Base-by-base conservation (phyloP, 768 basidiomycete genomes). In the Mycena albidolilacea region DNA sequence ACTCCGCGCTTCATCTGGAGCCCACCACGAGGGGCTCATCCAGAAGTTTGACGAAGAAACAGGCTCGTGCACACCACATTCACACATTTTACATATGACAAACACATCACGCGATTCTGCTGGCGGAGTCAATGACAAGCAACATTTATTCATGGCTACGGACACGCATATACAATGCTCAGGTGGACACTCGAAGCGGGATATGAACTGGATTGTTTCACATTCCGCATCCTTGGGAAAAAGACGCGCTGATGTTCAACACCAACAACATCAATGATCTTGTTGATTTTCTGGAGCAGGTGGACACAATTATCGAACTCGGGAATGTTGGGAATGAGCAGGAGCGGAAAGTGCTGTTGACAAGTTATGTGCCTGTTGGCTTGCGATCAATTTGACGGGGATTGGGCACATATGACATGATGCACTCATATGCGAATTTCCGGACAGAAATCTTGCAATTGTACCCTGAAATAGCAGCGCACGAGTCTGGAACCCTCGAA, bases 221-320 rank as follows among this genome's bases (percentile, higher is more conserved):
- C 23, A 23, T 23, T 23, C 23, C 23, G 23, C 2, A 55, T 17
- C 55, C 67, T 41, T 68, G 67, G 67, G 67, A 68, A 21, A 44
- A 35, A 23, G 59, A 69, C 39, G 46, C 21, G 39, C 67, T 58
- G 39, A 69, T 43, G 37, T 61, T 69, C 59, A 39, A 23, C 11
- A 48, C 67, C 67, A 14, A 52, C 7, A 57, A 62, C 35, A 52
- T 60, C 8, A 44, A 69, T 23, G 67, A 69, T 30, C 50, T 69
- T 38, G 39, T 38, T 17, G 67, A 61, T 62, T 62, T 69, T 43
- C 21, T 69, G 1, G 58, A 69, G 55, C 21, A 69, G 15, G 67
- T 69, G 57, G 67, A 48, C 21, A 46, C 57, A 7, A 69, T 69
- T 48, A 60, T 69, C 35, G 58, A 46, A 46, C 67, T 61, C 30